Base-by-base conservation (phyloP, 495 filamentous ascomycete genomes). In the Trichocladium uniseriatum region DNA sequence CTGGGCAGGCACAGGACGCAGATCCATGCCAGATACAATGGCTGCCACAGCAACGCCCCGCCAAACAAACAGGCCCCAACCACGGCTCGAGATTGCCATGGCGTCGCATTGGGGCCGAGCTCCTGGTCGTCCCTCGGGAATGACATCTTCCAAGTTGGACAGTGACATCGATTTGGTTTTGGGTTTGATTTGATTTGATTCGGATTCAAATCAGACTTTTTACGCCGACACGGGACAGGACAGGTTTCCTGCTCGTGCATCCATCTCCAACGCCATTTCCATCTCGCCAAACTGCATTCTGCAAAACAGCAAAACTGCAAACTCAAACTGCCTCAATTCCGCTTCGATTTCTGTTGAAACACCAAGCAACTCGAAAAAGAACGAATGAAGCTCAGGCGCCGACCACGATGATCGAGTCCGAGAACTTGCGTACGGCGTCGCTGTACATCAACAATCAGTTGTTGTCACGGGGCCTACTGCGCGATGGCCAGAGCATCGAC, bases 401-500 rank as follows among this genome's bases (percentile, higher is more conserved):
- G 47, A 38, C 41, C 39, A 38, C 31, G 28, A 71, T 70, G 67
- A 92, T 92, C 81, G 89, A 94, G 61, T 65, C 78, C 46, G 79
- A 84, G 48, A 91, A 86, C 68, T 71, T 96, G 38, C 79, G 84
- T 56, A 87, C 88, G 48, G 92, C 92, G 21, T 95, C 91, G 47
- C 79, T 81, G 39, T 97, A 97, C 68, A 85, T 98, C 69, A 98
- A 98, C 72, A 95, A 96, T 64, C 82, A 95, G 49, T 74, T 98
- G 27, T 78, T 95, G 29, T 88, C 91, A 4, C 81, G 92, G 35
- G 92, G 92, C 16, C 75, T 98, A 18, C 69, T 97, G 10, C 84
- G 86, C 59, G 84, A 86, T 81, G 86, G 88, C 55, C 75, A 79
- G 49, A 77, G 77, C 27, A 92, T 98, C 64, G 81, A 95, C 61